These are phyloP conservation scores for Kwoniella dejecticola DNA, from an alignment of 768 basidiomycete species.

Conservation along the genomic window DNA sequence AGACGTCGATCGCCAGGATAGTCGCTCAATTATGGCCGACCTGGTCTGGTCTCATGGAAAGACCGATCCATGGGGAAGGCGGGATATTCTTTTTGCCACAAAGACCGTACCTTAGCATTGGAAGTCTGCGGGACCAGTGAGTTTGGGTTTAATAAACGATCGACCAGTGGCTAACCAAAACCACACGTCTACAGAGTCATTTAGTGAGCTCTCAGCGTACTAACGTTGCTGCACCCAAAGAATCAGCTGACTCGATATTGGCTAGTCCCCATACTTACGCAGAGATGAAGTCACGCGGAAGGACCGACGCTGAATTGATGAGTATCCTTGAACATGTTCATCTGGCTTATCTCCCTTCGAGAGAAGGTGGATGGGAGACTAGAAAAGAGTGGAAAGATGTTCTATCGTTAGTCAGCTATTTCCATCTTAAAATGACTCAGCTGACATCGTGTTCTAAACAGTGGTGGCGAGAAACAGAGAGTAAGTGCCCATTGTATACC, in stretches of 20 bases:
- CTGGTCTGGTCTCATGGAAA: slow-evolving; percentile 57
- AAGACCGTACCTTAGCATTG: slow-evolving; percentile 86
- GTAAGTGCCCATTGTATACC: slow-evolving; percentile 58
- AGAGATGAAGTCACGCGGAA: slow-evolving; percentile 66
- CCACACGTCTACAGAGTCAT: slow-evolving; percentile 63
- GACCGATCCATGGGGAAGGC: slow-evolving; percentile 66
- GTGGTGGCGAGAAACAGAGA: slow-evolving; percentile 95
- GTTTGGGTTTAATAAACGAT: too few species aligned
- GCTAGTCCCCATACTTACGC: slow-evolving; percentile 72
- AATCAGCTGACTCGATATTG: not conserved
- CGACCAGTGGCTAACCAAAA: not conserved
- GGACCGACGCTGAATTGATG: slow-evolving; percentile 70
- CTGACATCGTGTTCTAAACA: slow-evolving; percentile 46
- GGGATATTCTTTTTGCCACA: slow-evolving; percentile 74
- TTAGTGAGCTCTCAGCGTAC: slow-evolving; percentile 58
- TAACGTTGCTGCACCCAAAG: not conserved
- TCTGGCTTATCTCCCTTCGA: slow-evolving; percentile 75
- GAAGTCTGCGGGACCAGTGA: slow-evolving; percentile 81
- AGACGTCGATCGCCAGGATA: slow-evolving; percentile 84
- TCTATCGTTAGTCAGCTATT: slow-evolving; percentile 56
- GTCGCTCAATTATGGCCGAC: slow-evolving; percentile 84
- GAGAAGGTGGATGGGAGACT: slow-evolving; percentile 87
- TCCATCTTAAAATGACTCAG: not conserved
- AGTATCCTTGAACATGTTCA: slow-evolving; percentile 78
- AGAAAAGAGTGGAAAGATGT: slow-evolving; percentile 97